phyloP scores from a whole-genome alignment of 352 stramenopile genomes.

The Phytophthora sojae region DNA sequence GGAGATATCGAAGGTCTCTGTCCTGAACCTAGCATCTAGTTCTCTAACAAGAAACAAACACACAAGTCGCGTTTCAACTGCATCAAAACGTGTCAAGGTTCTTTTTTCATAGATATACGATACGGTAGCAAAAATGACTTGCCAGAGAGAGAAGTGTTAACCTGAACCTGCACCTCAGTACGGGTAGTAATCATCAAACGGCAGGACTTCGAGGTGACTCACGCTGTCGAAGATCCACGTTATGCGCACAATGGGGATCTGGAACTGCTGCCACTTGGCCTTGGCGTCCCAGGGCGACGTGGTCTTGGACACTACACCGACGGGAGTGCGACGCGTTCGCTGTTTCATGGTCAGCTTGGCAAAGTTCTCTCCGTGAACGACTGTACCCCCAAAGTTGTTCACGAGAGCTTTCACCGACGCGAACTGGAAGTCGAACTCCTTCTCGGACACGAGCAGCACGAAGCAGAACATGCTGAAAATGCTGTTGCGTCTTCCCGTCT shows the following conservation, averaged over 20 bases:
- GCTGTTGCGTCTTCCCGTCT: slow-evolving; percentile 68
- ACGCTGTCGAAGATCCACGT: slow-evolving; percentile 92
- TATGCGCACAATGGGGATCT: slow-evolving; percentile 87
- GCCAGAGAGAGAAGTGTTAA: neutral
- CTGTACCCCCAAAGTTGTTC: slow-evolving; percentile 71
- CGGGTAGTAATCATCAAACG: slow-evolving; percentile 89
- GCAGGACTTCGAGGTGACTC: slow-evolving; percentile 81
- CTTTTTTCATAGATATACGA: neutral
- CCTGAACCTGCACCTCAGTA: slow-evolving; percentile 50
- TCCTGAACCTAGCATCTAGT: slow-evolving; percentile 9
- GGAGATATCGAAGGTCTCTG: neutral
- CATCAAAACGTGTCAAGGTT: neutral
- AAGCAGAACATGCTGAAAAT: slow-evolving; percentile 85
- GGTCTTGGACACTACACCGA: slow-evolving; percentile 83
- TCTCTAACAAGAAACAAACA: slow-evolving; percentile 22
- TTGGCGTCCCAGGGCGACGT: slow-evolving; percentile 63
- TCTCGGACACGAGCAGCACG: slow-evolving; percentile 69
- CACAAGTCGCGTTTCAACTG: slow-evolving; percentile 12
- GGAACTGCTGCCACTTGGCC: slow-evolving; percentile 64
- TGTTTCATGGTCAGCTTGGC: slow-evolving; percentile 30
- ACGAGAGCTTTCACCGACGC: slow-evolving; percentile 66
- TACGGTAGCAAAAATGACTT: neutral
- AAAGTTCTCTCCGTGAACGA: slow-evolving; percentile 45
- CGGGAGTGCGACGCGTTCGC: slow-evolving; percentile 43
- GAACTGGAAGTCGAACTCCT: slow-evolving; percentile 82